Evolutionary conservation across 2,329 filamentous ascomycete genomes (phyloP), one percentile per base, ranked within the genome.

Genomic region (Aspergillus uvarum): DNA sequence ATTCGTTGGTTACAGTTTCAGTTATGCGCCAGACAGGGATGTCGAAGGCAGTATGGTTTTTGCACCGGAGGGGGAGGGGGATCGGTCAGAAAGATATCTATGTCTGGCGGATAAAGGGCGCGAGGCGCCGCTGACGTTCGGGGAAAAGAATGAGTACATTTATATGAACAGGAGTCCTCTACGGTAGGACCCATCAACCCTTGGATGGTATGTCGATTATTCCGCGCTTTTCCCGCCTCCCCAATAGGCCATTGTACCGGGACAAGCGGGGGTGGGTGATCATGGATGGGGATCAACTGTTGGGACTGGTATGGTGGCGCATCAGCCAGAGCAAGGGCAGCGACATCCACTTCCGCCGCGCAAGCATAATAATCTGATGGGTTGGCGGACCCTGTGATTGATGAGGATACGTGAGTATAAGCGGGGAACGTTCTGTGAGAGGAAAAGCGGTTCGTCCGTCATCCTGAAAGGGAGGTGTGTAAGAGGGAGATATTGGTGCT

Each of bases 371-470:
- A 47, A 42, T 35, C 35, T 58, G 42, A 47, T 50, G 35, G 55
- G 48, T 8, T 57, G 32, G 29, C 56, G 57, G 55, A 51, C 38
- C 32, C 56, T 58, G 56, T 61, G 56, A 59, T 47, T 56, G 60
- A 56, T 52, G 54, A 58, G 56, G 51, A 53, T 54, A 47, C 24
- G 8, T 29, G 26, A 29, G 26, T 7, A 29, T 29, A 38, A 42
- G 52, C 24, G 52, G 35, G 11, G 29, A 50, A 35, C 11, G 38
- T 42, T 14, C 42, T 16, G 52, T 49, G 58, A 29, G 26, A 29
- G 48, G 56, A 55, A 58, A 58, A 54, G 54, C 29, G 60, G 60
- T 62, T 62, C 54, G 60, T 62, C 60, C 51, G 60, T 58, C 53
- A 50, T 54, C 44, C 50, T 51, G 50, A 32, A 29, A 58, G 53